Conservation (phyloP, 768 basidiomycete species). For the Pulveroboletus sp. region DNA sequence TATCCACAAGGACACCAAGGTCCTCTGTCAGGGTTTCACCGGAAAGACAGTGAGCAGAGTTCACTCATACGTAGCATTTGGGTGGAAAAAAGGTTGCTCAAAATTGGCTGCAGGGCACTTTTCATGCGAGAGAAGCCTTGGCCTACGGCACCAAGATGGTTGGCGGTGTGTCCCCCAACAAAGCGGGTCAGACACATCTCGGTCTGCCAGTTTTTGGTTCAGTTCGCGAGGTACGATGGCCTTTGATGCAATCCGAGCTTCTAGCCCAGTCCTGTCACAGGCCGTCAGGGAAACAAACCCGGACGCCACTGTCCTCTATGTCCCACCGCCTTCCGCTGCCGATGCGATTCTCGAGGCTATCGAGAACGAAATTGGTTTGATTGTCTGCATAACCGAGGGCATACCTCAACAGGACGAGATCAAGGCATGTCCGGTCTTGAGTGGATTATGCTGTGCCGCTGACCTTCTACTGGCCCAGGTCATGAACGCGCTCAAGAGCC, state of each 20-base stretch:
- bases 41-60: slow-evolving; percentile 78
- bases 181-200: slow-evolving; percentile 92
- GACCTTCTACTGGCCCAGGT: slow-evolving; percentile 45
- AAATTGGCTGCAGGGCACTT: slow-evolving; percentile 66
- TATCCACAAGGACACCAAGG: slow-evolving; percentile 92
- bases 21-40: slow-evolving; percentile 88
- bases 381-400: slow-evolving; percentile 98
- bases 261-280: slow-evolving; percentile 36
- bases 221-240: slow-evolving; percentile 70
- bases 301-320: slow-evolving; percentile 95
- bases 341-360: slow-evolving; percentile 99
- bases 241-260: not conserved
- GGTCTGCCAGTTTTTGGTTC: slow-evolving; percentile 92
- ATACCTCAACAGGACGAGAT: slow-evolving; percentile 98
- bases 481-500: slow-evolving; percentile 88
- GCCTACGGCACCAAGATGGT: slow-evolving; percentile 97
- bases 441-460: not conserved
- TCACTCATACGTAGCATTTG: not conserved
- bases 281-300: slow-evolving; percentile 83
- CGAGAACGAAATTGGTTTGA: slow-evolving; percentile 94
- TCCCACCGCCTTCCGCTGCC: slow-evolving; percentile 93
- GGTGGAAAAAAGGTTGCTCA: slow-evolving; percentile 1
- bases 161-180: slow-evolving; percentile 94
- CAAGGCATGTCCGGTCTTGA: slow-evolving; percentile 45
- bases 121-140: slow-evolving; percentile 91